Evolutionary conservation across 805 yeast species (phyloP).

Genomic region (Lachancea quebecensis): DNA sequence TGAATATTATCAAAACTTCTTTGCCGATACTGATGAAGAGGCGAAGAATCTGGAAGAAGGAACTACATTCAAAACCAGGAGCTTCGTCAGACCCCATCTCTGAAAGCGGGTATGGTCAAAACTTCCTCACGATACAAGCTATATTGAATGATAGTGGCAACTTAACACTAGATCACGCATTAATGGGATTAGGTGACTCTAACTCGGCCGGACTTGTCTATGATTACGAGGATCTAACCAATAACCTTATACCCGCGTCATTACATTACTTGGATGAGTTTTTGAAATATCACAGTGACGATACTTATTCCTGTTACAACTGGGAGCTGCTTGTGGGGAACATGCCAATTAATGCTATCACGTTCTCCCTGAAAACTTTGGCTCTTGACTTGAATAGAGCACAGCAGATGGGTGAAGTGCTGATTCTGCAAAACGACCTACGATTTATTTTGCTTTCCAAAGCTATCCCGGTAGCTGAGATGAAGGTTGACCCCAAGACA

Average conservation of each 20-base stretch:
- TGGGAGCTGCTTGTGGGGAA: constrained; percentile 52
- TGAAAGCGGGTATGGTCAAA: constrained; percentile 11
- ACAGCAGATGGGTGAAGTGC: constrained; percentile 18
- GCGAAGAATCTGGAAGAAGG: constrained; percentile 6
- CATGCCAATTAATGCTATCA: constrained; percentile 54
- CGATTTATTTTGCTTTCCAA: constrained; percentile 29
- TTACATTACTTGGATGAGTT: constrained; percentile 52
- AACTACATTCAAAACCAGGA: background rate
- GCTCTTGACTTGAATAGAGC: constrained; percentile 42
- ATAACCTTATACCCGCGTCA: constrained; percentile 49
- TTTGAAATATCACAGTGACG: constrained; percentile 41
- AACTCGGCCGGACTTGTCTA: constrained; percentile 23
- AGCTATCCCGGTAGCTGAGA: constrained; percentile 28
- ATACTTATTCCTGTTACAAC: constrained; percentile 45
- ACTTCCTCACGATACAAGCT: constrained; percentile 9
- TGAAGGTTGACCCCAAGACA: constrained; percentile 30
- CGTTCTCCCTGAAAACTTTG: constrained; percentile 44
- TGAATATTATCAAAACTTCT: constrained; percentile 28
- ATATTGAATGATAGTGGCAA: constrained; percentile 12
- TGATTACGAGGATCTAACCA: constrained; percentile 45
- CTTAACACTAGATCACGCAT: constrained; percentile 6
- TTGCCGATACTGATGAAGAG: constrained; percentile 10
- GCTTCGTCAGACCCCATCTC: constrained; percentile 5
- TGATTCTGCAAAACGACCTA: constrained; percentile 31
- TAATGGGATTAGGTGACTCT: constrained; percentile 3